phyloP scores from a whole-genome alignment of 495 filamentous ascomycete species.

The Pyrenopolyporus hunteri region DNA sequence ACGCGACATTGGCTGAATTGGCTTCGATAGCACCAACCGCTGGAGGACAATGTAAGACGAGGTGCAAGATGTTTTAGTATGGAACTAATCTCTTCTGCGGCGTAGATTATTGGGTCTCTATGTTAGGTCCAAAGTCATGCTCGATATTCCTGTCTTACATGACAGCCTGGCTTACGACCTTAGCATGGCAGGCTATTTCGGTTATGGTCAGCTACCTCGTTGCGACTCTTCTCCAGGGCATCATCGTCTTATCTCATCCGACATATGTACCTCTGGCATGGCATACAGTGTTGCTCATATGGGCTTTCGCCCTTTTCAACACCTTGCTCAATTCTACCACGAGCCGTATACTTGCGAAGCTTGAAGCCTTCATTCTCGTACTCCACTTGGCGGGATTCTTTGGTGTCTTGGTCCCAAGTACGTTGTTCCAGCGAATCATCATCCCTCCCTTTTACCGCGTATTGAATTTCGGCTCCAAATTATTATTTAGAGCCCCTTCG shows the following conservation, averaged over 20 bases:
- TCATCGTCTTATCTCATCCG: constrained; percentile 53
- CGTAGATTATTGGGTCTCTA: constrained; percentile 33
- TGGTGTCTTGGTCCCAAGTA: constrained; percentile 53
- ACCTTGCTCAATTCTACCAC: constrained; percentile 52
- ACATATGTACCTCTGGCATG: constrained; percentile 34
- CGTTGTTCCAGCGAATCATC: not conserved
- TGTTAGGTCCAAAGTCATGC: constrained; percentile 28
- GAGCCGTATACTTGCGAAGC: constrained; percentile 48
- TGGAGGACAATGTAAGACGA: constrained; percentile 36
- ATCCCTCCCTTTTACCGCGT: not conserved
- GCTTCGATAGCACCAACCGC: constrained; percentile 52
- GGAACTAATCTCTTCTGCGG: not conserved
- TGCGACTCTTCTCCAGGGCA: constrained; percentile 35
- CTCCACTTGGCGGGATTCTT: constrained; percentile 59
- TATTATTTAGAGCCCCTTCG: not conserved
- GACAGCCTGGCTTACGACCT: constrained; percentile 34
- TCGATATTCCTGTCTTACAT: constrained; percentile 31
- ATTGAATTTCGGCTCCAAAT: not conserved
- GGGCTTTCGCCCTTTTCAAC: constrained; percentile 45
- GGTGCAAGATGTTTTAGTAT: not conserved
- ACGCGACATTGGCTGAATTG: constrained; percentile 54
- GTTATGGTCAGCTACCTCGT: constrained; percentile 18
- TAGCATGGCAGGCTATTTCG: constrained; percentile 29
- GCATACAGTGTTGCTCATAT: constrained; percentile 53
- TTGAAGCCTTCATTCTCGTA: constrained; percentile 54